Evolutionary conservation across 2,329 filamentous ascomycete species (phyloP), one percentile per base, ranked within the genome.

Genomic region (Sporothrix mexicana): DNA sequence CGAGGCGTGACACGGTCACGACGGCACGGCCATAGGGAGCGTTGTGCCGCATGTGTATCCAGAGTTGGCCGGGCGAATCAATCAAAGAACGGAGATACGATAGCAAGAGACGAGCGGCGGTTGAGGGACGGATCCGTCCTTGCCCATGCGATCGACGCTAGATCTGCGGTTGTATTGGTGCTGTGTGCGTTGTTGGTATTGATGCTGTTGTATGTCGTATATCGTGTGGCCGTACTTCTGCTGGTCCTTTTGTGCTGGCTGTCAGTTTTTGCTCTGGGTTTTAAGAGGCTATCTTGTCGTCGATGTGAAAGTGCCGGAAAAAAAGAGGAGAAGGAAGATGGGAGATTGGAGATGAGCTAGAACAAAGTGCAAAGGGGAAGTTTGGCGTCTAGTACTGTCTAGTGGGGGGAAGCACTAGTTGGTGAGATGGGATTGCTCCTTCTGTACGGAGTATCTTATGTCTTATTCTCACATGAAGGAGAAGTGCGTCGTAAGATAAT

Each of bases 11-110:
- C 41, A 66, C n/a, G 12, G 41, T 47, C 61, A 59, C 55, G 41
- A 43, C 41, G 61, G 23, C 12, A 66, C 41, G 61, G 61, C 61
- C 61, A 66, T 47, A 20, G 20, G 61, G 20, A 25, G 61, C n/a
- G 41, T 7, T 47, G 12, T 17, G 61, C 61, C 2, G 61, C 61
- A 47, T 66, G 41, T 5, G 41, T 41, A 45, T 25, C 41, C 41
- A 12, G 17, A 10, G 2, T 23, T 17, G 20, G 23, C 12, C n/a
- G 20, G 59, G 59, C n/a, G 30, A 61, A 61, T 20, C 53, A 57
- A 30, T 36, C 30, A 36, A 7, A 36, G 3, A 36, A 36, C 30
- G 30, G 30, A 30, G 30, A 30, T 30, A 30, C 30, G 45, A 47
- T 47, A 15, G 9, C 45, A 47, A 47, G 45, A 47, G 2, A 15